Conservation (phyloP, 176 grass and related monocot species). For the Coix lacrymajobi region DNA sequence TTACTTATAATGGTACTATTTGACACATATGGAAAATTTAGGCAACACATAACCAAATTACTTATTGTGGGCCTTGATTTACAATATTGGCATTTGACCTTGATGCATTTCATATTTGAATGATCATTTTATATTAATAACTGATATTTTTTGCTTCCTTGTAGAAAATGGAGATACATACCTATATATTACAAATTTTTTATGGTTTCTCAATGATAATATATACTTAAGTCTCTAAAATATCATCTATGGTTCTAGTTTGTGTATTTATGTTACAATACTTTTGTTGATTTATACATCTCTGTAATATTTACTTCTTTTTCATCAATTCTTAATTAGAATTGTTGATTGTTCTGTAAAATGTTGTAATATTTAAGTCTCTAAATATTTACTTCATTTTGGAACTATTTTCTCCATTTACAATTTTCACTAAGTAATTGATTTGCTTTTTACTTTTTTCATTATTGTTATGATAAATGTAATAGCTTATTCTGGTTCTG, state of each 20-base stretch:
- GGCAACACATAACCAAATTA: not conserved
- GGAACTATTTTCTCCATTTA: not conserved
- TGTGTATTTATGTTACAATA: not conserved
- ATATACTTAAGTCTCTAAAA: not conserved
- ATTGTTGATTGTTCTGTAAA: not conserved
- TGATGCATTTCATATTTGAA: not conserved
- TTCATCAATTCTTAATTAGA: not conserved
- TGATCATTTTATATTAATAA: not conserved
- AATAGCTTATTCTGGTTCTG: not conserved
- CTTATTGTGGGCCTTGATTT: not conserved
- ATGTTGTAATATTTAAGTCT: no score
- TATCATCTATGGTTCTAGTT: not conserved
- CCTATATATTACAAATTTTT: not conserved
- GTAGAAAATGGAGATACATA: not conserved
- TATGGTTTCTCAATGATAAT: not conserved
- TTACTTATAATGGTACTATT: not conserved
- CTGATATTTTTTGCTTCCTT: not conserved
- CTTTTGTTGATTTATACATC: not conserved
- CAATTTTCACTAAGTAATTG: not conserved
- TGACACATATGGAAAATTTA: not conserved
- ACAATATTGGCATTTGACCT: not conserved
- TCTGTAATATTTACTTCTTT: not conserved
- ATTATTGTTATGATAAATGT: no score
- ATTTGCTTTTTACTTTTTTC: not conserved
- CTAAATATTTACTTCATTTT: no score